These are phyloP conservation scores for Talaromyces sp. DNA, from an alignment of 2,329 filamentous ascomycete genomes.

Conservation along the genomic window DNA sequence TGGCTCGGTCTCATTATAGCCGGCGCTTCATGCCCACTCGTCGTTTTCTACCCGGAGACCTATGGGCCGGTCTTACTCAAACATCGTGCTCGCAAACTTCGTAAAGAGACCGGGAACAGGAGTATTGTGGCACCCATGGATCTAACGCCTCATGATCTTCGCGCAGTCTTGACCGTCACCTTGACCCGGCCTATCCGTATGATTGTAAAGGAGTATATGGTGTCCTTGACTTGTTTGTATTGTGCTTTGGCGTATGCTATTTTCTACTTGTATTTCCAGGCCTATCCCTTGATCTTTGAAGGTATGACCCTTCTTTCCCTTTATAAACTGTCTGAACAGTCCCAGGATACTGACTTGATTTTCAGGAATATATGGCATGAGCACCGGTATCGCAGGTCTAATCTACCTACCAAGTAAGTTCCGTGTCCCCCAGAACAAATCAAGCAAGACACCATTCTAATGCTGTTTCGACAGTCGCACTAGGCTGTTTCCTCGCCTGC, in stretches of 20 bases:
- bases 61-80: constrained; percentile 56
- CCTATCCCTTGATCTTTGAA: constrained; percentile 66
- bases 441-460: neutral
- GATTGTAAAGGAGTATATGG: constrained; percentile 66
- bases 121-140: constrained; percentile 59
- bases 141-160: constrained; percentile 50
- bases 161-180: constrained; percentile 53
- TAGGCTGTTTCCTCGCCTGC: constrained; percentile 57
- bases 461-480: constrained; percentile 43
- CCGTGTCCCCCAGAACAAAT: fast-evolving
- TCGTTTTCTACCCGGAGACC: constrained; percentile 61
- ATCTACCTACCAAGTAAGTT: constrained; percentile 34
- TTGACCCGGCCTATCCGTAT: constrained; percentile 67
- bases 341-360: constrained; percentile 29
- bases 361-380: constrained; percentile 33
- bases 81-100: constrained; percentile 53
- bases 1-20: constrained; percentile 65
- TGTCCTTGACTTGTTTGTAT: constrained; percentile 64
- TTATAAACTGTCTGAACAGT: constrained; percentile 30
- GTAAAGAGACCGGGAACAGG: constrained; percentile 52
- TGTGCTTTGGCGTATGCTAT: constrained; percentile 64
- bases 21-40: constrained; percentile 50
- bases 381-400: constrained; percentile 29
- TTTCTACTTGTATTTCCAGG: constrained; percentile 70
- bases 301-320: constrained; percentile 12